Base-by-base conservation (phyloP, 441 rosid genomes). In the Heliophila coronopifolia region DNA sequence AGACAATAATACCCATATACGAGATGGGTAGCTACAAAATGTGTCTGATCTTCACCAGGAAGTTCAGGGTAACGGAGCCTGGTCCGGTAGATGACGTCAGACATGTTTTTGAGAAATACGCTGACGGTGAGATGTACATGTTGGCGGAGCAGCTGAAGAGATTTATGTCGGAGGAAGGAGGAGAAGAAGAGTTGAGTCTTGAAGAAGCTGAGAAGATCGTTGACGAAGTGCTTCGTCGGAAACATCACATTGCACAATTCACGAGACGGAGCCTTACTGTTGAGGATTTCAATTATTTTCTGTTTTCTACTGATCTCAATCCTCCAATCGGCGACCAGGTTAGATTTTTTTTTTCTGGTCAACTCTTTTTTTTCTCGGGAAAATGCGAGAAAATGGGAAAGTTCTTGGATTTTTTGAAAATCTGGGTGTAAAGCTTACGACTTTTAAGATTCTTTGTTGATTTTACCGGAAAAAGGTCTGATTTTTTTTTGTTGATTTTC, bases 281-380 rank as follows among this genome's bases (percentile, higher is more conserved):
- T 18, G 91, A 83, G 3, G 86, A 74, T 51, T 79, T 83, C 60
- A 74, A 77, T 22, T 75, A 67, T 55, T 74, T 58, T 42, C 38
- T 82, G 45, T 74, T 82, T 55, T 82, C 86, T 24, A 46, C 73
- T 10, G 80, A 83, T 53, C 79, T 83, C 43, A 79, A 83, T 51
- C 78, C 78, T 3, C 84, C 86, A 11, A 68, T 74, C 12, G 35
- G 2, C 16, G 45, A 74, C 32, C 54, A 72, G 84, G 91, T 77
- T 61, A 7, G n/a, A 14, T 17, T 34, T 38, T 13, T 5, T 5
- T 31, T 38, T 1, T 43, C 14, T 22, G 12, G 24, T 50, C 63
- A 50, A 44, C 23, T 42, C 11, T 18, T 13, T 41, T 36, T 35
- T 7, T 36, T 50, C 42, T 24, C 24, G 50, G 13, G 50, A 28